Evolutionary conservation across 495 filamentous ascomycete species (phyloP), one percentile per base, ranked within the genome.

Genomic region (Penicillium atrosanguineum): DNA sequence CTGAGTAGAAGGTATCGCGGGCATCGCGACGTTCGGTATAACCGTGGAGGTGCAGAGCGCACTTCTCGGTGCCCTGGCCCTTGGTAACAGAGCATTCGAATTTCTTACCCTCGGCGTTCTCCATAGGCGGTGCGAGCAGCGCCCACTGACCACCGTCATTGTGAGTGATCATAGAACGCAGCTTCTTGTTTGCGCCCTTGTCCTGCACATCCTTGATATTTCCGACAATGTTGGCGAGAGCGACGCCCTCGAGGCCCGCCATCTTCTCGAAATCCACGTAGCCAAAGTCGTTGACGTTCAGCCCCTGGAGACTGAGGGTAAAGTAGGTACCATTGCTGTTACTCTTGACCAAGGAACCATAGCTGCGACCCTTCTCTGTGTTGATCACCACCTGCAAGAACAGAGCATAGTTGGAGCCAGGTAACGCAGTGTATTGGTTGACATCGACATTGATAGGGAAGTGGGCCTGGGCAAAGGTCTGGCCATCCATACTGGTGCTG

Each of bases 251-350:
- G 28, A 97, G 78, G 6, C 88, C 89, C 23, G 86, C 82, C 81
- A 95, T 90, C 75, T 95, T 95, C 66, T 99, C 94, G 65, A 96
- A 99, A 68, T 99, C 94, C 37, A 94, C 91, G 65, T 86, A 96
- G 39, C 87, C 91, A 0, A 46, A 56, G 4, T 77, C 69, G 59
- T 95, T 83, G 49, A 87, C 80, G 68, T 96, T 96, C 59, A 97
- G 88, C 0, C 79, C 81, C 44, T 79, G 71, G 8, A 93, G 72
- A 68, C 87, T 92, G 45, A 92, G 73, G 19, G 95, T 89, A 59
- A 97, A 99, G 3, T 87, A 92, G 0, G 94, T 97, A 36, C 94
- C 94, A 64, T 97, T 97, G 61, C 89, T 96, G 71, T 99, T 99
- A 60, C 90, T 95, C 79, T 97, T 97, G 63, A 99, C 79, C 47